Evolutionary conservation across 208 protist species (phyloP).

Genomic region (Angomonas deanei): DNA sequence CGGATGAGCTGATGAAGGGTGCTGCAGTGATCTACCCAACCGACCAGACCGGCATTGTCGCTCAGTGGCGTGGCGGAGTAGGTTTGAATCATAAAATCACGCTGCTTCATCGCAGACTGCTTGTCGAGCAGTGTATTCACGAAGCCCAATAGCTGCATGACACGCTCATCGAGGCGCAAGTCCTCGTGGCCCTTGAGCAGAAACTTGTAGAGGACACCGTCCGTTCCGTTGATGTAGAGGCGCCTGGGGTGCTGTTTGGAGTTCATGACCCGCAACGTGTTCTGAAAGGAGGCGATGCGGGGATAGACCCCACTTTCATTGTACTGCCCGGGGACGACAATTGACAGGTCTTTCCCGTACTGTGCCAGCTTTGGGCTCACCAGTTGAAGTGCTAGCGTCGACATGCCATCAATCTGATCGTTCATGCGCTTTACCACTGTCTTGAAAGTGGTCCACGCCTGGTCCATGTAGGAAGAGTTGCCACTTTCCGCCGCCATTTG

Average conservation of each 20-base stretch:
- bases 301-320: conserved; percentile 65
- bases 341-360: conserved; percentile 91
- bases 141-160: conserved; percentile 99
- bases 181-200: conserved; percentile 99
- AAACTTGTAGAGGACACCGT: conserved; percentile 97
- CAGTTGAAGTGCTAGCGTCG: conserved; percentile 93
- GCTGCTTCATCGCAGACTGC: conserved; percentile 82
- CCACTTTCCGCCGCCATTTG: conserved; percentile 63
- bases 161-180: conserved; percentile 98
- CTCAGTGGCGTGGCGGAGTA: conserved; percentile 99
- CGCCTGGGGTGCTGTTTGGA: conserved; percentile 99
- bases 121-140: conserved; percentile 98
- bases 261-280: conserved; percentile 92
- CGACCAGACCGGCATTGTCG: conserved; percentile 98
- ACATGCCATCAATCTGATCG: conserved; percentile 95
- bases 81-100: conserved; percentile 87
- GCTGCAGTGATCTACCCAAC: conserved; percentile 97
- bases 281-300: conserved; percentile 75
- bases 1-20: conserved; percentile 91
- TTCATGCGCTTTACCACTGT: conserved; percentile 92
- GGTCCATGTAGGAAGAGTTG: conserved; percentile 88
- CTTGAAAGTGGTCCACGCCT: conserved; percentile 96
- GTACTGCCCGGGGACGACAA: conserved; percentile 98
- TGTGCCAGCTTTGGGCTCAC: conserved; percentile 86
- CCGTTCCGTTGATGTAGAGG: conserved; percentile 94